Evolutionary conservation across 2,329 filamentous ascomycete genomes (phyloP), one percentile per base, ranked within the genome.

Genomic region (Zasmidium angulare): DNA sequence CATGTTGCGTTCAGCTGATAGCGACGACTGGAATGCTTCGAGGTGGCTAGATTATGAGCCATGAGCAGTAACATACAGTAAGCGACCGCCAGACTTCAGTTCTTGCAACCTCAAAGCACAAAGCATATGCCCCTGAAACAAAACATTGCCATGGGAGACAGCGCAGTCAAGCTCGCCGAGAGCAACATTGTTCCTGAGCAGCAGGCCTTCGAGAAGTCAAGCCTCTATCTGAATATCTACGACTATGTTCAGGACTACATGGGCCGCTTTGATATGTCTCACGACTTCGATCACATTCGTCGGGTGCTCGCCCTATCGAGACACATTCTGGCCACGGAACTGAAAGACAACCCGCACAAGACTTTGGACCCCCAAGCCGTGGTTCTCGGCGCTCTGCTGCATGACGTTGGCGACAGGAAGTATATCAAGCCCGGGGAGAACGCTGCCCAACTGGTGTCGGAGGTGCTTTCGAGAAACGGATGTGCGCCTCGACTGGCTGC

Each of bases 341-440:
- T 62, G 10, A 59, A 61, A 24, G 55, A 60, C 10, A 61, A 66
- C 23, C 66, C 70, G 2, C 46, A 51, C 47, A 69, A 64, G 58
- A 56, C 64, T 21, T 63, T 70, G 36, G 64, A 71, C 26, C 62
- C 67, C 31, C 67, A 68, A 47, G 64, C 71, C 1, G 60, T 73
- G 48, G 55, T 74, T 19, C 63, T 74, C 2, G 69, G 67, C 1
- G 70, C 69, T 9, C 81, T 93, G 3, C 82, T 93, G n/a, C 93
- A 96, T 77, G 93, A 96, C 69, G 87, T 96, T 19, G 91, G 90
- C 61, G 93, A 96, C 77, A 86, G 84, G 74, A 96, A 96, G 77
- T 96, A 96, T 74, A 74, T 87, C 0, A 63, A 73, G 21, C 68
- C 72, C 10, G 66, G 69, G 63, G 63, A 74, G 58, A 79, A 87